Percentiles rank a stretch among this genome's conserved stretches.
phyloP scores from a whole-genome alignment of 768 basidiomycete species.

The Rhizopogon salebrosus region DNA sequence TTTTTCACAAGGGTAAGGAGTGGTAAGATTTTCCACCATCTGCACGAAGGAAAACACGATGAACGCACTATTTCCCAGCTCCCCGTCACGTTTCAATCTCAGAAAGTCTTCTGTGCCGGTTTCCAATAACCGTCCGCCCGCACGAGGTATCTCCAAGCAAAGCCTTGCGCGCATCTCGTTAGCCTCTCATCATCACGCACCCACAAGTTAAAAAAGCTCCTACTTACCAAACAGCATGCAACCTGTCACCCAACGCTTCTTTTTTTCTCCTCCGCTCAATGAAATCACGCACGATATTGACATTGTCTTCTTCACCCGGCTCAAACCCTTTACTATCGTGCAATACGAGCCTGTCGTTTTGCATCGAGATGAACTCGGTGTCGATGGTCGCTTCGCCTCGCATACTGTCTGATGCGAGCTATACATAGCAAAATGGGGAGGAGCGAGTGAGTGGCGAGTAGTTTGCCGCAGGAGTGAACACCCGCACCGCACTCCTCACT shows the following conservation, averaged over 20 bases:
- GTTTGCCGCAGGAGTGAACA: not conserved
- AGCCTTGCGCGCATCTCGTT: not conserved
- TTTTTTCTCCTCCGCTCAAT: conserved; percentile 2
- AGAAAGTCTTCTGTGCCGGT: not conserved
- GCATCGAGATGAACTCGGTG: not conserved
- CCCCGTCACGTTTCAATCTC: not conserved
- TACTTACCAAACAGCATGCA: conserved; percentile 13
- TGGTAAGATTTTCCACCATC: not conserved
- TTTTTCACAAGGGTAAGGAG: not conserved
- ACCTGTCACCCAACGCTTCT: not conserved
- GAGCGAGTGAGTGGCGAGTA: not conserved
- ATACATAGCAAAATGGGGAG: too few species aligned
- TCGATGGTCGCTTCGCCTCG: conserved; percentile 9
- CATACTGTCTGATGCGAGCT: not conserved
- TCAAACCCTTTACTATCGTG: conserved; percentile 13
- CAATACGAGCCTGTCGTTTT: conserved; percentile 9
- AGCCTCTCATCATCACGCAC: not conserved
- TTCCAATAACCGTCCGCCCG: not conserved
- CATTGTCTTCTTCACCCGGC: conserved; percentile 5
- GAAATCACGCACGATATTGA: conserved; percentile 8
- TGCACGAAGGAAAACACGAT: not conserved
- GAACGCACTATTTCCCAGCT: conserved; percentile 3
- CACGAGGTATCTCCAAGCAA: not conserved
- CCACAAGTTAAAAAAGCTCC: too few species aligned
- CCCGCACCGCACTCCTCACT: not conserved